Percentiles rank a stretch among this genome's conserved stretches.
Conservation (phyloP, 306 rosid species). For the Alnus rubra region DNA sequence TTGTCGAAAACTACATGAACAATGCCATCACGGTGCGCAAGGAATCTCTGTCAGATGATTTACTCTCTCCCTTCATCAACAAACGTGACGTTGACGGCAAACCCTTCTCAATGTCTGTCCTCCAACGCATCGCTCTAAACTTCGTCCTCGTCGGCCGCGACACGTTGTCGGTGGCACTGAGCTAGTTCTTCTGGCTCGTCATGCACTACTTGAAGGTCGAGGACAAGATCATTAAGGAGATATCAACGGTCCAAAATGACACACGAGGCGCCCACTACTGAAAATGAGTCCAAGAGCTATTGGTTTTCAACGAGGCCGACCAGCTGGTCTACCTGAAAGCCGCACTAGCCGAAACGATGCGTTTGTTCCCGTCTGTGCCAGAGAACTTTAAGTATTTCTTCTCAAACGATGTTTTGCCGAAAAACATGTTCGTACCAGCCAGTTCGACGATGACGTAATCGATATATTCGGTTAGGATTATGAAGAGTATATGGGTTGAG, state of each 20-base stretch:
- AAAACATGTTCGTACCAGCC: constrained; percentile 72
- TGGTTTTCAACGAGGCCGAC: constrained; percentile 78
- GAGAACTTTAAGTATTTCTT: constrained; percentile 71
- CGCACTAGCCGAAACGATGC: constrained; percentile 74
- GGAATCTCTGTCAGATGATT: constrained; percentile 69
- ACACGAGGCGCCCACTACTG: constrained; percentile 56
- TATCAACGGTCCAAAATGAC: background rate
- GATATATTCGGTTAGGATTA: constrained; percentile 79
- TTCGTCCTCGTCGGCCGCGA: constrained; percentile 98
- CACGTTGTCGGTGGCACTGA: constrained; percentile 89
- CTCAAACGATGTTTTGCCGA: constrained; percentile 73
- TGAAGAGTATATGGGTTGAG: constrained; percentile 92
- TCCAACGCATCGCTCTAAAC: constrained; percentile 76
- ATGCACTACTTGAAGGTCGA: constrained; percentile 69
- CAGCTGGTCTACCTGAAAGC: constrained; percentile 74
- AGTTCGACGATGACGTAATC: constrained; percentile 96
- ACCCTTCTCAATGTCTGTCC: constrained; percentile 36
- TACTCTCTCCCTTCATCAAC: constrained; percentile 70
- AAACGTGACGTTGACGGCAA: constrained; percentile 65
- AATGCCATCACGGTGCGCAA: constrained; percentile 36
- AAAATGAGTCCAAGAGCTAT: constrained; percentile 64
- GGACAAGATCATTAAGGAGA: constrained; percentile 53
- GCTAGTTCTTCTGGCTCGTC: constrained; percentile 93
- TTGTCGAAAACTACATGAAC: no score
- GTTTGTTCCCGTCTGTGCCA: constrained; percentile 92